Conservation (phyloP, 768 basidiomycete species). For the Mycena amicta region DNA sequence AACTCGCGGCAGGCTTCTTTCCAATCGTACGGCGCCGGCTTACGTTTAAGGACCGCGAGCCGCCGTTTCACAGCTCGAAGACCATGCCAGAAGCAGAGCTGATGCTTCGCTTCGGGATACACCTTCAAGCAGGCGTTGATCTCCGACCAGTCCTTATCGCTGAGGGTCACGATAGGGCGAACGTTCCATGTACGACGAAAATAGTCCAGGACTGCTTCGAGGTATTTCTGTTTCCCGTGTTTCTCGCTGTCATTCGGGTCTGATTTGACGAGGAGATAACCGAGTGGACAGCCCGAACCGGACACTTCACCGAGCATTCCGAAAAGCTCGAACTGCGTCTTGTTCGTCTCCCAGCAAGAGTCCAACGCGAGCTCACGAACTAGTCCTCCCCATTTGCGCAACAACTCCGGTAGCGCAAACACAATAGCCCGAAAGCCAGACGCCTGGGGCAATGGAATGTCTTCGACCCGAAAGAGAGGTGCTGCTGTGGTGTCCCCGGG, state of each 20-base stretch:
- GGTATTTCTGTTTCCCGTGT: constrained; percentile 16
- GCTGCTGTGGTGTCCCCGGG: no score
- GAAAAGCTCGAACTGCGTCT: constrained; percentile 24
- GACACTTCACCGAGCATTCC: constrained; percentile 25
- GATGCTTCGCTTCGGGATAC: constrained; percentile 27
- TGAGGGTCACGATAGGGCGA: constrained; percentile 18
- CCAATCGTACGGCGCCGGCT: no score
- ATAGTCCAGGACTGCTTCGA: constrained; percentile 18
- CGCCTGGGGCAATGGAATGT: constrained; percentile 7
- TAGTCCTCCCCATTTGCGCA: constrained; percentile 17
- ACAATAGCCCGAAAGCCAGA: neutral
- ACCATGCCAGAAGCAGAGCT: constrained; percentile 31
- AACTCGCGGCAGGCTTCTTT: no score
- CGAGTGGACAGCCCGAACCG: constrained; percentile 27
- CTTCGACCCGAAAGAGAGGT: no score
- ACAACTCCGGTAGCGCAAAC: constrained; percentile 12
- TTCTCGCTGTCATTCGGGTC: constrained; percentile 11
- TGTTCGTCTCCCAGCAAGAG: constrained; percentile 28
- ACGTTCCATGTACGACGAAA: constrained; percentile 19
- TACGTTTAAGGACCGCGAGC: no score
- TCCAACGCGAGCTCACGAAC: constrained; percentile 26
- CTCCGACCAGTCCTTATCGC: constrained; percentile 30
- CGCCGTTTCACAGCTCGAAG: constrained; percentile 23
- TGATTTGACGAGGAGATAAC: constrained; percentile 17
- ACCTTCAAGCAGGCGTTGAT: constrained; percentile 25